These are phyloP conservation scores for Diatrype stigma DNA, from an alignment of 2,329 filamentous ascomycete genomes.

Conservation along the genomic window DNA sequence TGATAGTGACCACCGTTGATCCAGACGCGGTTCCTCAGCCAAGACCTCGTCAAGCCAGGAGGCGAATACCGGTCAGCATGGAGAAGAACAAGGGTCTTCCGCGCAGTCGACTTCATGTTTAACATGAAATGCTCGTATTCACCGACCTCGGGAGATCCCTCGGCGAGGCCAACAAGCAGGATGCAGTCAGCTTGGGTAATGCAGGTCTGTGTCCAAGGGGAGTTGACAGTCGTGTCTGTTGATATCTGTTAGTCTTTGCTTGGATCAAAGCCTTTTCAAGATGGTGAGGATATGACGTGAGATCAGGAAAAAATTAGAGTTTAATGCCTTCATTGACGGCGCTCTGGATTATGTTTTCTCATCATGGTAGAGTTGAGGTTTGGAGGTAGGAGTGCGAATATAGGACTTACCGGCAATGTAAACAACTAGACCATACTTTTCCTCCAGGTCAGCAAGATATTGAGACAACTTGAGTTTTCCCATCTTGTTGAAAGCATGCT, in stretches of 20 bases:
- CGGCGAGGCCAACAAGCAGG: constrained; percentile 83
- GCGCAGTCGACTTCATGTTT: constrained; percentile 93
- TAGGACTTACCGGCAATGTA: constrained; percentile 72
- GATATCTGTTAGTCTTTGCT: constrained; percentile 24
- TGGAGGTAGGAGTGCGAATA: neutral
- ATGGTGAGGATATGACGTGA: constrained; percentile 8
- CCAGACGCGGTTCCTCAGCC: constrained; percentile 92
- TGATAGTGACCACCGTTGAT: constrained; percentile 98
- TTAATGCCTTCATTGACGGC: constrained; percentile 50
- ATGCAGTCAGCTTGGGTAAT: constrained; percentile 97
- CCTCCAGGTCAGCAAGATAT: constrained; percentile 92
- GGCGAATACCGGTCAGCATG: constrained; percentile 85
- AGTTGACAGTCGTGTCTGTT: constrained; percentile 88
- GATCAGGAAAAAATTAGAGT: constrained; percentile 69
- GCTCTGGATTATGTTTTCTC: constrained; percentile 49
- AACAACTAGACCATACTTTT: constrained; percentile 92
- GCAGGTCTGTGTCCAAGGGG: constrained; percentile 97
- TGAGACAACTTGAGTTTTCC: constrained; percentile 93
- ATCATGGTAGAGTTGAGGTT: constrained; percentile 38
- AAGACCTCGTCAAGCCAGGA: constrained; percentile 79
- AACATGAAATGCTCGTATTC: constrained; percentile 96
- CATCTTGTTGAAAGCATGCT: constrained; percentile 96
- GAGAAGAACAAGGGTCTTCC: constrained; percentile 86
- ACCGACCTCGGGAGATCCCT: constrained; percentile 83
- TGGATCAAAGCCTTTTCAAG: neutral